These are phyloP conservation scores for Irpex rosettiformis DNA, from an alignment of 1,284 basidiomycete species.

Conservation along the genomic window DNA sequence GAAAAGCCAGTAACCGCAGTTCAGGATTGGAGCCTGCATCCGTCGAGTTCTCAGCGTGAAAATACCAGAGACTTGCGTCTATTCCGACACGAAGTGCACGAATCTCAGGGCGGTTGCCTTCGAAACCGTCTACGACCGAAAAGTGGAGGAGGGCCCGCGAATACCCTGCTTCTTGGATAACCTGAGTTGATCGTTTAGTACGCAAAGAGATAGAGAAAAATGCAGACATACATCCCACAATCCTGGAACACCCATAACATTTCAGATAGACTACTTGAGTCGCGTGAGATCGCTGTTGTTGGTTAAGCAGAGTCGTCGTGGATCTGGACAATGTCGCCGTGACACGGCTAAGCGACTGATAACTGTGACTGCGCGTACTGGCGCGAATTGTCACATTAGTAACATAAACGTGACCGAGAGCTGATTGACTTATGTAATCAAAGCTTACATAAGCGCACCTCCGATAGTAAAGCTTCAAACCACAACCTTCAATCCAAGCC, in stretches of 20 bases:
- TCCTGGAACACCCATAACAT: slow-evolving; percentile 29
- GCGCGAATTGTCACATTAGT: too few relatives aligned
- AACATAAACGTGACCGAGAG: too few relatives aligned
- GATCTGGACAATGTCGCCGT: background rate
- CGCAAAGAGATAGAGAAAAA: background rate
- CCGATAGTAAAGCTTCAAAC: too few relatives aligned
- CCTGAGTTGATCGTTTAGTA: slow-evolving; percentile 19
- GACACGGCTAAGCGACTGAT: background rate
- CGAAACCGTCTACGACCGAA: slow-evolving; percentile 40
- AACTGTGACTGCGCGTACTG: background rate
- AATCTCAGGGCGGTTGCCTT: slow-evolving; percentile 33
- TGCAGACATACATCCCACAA: slow-evolving; percentile 29
- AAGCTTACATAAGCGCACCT: too few relatives aligned
- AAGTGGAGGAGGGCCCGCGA: slow-evolving; percentile 36
- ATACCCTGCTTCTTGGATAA: slow-evolving; percentile 34
- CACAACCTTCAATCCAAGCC: too few relatives aligned
- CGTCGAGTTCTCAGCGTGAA: slow-evolving; percentile 28
- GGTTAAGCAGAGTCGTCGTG: too few relatives aligned
- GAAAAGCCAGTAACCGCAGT: slow-evolving; percentile 39
- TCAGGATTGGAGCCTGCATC: slow-evolving; percentile 38
- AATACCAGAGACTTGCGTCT: slow-evolving; percentile 45
- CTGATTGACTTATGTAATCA: too few relatives aligned
- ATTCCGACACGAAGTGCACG: slow-evolving; percentile 44
- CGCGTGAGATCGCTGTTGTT: background rate
- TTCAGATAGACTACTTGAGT: background rate